A percentile compares a stretch with the other conserved stretches of the same genome.
Evolutionary conservation across 75 land plant species (phyloP).

Genomic region (Sequoia sempervirens): DNA sequence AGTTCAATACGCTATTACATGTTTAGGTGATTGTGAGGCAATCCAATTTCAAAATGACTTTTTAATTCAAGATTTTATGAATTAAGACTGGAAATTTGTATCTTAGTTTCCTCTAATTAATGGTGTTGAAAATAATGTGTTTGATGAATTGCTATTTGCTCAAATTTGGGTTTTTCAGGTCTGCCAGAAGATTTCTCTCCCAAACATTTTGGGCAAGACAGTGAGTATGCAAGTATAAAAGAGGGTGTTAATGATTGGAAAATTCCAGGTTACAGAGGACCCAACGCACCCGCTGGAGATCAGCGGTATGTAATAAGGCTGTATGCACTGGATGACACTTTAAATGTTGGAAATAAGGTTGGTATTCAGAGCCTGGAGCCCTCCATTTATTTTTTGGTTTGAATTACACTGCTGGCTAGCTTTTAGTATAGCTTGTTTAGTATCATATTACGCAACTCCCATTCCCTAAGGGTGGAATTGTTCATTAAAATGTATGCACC

Average conservation of each 20-base stretch:
- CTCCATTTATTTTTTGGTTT: not conserved
- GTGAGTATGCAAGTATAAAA: constrained; percentile 53
- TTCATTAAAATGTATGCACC: no score
- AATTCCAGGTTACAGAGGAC: constrained; percentile 78
- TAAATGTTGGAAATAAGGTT: constrained; percentile 78
- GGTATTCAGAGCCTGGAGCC: not conserved
- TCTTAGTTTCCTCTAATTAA: not conserved
- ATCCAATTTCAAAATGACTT: not conserved
- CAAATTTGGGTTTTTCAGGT: constrained; percentile 30
- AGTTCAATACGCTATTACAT: no score
- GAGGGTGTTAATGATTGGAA: constrained; percentile 74
- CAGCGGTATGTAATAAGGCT: constrained; percentile 60
- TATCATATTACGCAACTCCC: no score
- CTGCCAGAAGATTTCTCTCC: constrained; percentile 75
- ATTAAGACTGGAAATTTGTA: not conserved
- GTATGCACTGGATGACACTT: constrained; percentile 66
- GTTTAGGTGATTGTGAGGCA: no score
- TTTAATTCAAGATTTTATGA: not conserved
- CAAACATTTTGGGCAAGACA: constrained; percentile 46
- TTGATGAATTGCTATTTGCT: not conserved
- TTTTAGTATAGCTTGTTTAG: not conserved
- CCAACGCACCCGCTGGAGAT: constrained; percentile 44
- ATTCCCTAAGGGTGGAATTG: no score
- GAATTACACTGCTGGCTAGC: not conserved
- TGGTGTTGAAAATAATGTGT: not conserved